Evolutionary conservation across 2,329 filamentous ascomycete genomes (phyloP).

Genomic region (Cadophora luteo-olivacea): DNA sequence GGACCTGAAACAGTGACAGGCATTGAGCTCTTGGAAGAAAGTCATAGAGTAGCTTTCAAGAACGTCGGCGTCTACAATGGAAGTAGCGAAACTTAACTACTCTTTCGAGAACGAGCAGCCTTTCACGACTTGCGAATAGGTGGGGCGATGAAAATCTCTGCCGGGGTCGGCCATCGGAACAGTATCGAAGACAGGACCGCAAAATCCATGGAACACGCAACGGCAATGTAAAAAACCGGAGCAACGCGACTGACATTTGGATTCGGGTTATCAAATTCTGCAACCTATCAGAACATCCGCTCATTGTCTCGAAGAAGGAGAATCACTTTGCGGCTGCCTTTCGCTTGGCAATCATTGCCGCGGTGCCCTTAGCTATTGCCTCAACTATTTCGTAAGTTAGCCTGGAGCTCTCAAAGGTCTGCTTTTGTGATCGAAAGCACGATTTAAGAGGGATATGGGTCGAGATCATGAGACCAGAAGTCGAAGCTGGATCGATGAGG

Average conservation of each 20-base stretch:
- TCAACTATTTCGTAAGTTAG: neutral
- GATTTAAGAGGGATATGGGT: too few relatives aligned
- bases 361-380: constrained; percentile 49
- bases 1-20: neutral
- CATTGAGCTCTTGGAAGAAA: neutral
- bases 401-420: neutral
- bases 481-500: neutral
- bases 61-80: neutral
- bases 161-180: neutral
- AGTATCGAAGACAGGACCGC: neutral
- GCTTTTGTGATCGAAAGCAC: neutral
- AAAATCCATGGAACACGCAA: neutral
- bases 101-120: neutral
- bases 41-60: neutral
- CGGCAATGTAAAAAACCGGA: neutral
- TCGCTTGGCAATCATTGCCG: constrained; percentile 48
- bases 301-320: neutral
- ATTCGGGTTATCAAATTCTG: constrained; percentile 21
- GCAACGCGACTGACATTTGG: too few relatives aligned
- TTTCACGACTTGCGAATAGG: neutral
- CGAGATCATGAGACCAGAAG: neutral
- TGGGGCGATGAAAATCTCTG: too few relatives aligned
- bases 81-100: neutral
- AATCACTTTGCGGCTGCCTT: constrained; percentile 25
- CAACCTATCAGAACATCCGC: constrained; percentile 16